phyloP scores from a whole-genome alignment of 2,329 filamentous ascomycete genomes.

The Emergomyces africanus region DNA sequence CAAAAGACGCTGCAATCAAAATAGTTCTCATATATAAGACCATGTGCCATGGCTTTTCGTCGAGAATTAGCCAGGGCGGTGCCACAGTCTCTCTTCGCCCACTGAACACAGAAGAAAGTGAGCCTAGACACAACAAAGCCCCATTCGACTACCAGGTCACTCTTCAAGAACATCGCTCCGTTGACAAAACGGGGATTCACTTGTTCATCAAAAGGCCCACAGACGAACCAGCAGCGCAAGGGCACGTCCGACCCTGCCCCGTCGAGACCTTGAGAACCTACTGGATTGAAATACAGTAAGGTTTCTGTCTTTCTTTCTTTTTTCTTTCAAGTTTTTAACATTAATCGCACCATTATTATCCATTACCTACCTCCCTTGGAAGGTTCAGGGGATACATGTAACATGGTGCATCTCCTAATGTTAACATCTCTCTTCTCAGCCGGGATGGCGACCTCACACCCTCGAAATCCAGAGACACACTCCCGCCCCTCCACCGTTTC shows the following conservation, averaged over 20 bases:
- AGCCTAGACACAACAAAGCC: neutral
- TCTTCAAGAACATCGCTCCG: neutral
- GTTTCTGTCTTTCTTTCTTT: too few species aligned
- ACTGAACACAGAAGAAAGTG: neutral
- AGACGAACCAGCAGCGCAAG: neutral
- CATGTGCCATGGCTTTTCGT: constrained; percentile 6
- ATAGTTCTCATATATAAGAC: too few species aligned
- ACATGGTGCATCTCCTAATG: neutral
- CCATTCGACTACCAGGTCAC: constrained; percentile 2
- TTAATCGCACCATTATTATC: neutral
- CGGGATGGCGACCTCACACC: constrained; percentile 4
- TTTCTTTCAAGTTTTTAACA: neutral
- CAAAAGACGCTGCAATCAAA: neutral
- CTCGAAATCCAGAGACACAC: neutral
- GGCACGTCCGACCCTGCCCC: neutral
- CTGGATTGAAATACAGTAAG: constrained; percentile 7
- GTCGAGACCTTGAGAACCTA: neutral
- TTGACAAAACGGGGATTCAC: neutral
- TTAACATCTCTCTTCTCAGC: neutral
- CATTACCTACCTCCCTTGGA: neutral
- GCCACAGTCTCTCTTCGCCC: constrained; percentile 3
- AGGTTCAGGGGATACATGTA: neutral
- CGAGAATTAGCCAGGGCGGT: constrained; percentile 1
- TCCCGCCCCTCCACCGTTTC: constrained; percentile 1
- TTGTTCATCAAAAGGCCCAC: neutral